Percentiles rank a stretch among this genome's conserved stretches.
These are phyloP conservation scores for Cordyceps farinosa DNA, from an alignment of 2,329 filamentous ascomycete species.

Conservation along the genomic window DNA sequence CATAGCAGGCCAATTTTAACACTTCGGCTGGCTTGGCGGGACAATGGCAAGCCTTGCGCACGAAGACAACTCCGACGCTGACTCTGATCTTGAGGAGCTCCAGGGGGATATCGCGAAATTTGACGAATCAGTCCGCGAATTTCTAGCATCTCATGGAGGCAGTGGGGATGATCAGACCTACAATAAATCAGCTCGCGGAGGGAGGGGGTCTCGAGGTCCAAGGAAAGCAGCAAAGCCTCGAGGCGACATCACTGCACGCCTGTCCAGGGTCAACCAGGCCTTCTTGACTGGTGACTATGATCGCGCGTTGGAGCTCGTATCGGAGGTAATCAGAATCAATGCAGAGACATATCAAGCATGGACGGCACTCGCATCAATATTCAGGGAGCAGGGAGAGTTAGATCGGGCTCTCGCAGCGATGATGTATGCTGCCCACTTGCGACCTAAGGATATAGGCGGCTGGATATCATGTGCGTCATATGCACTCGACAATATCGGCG, in stretches of 20 bases:
- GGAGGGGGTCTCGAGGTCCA: constrained; percentile 41
- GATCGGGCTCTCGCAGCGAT: constrained; percentile 57
- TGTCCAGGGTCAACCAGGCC: constrained; percentile 64
- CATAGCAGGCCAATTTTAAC: background rate
- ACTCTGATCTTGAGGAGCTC: constrained; percentile 44
- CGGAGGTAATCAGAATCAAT: constrained; percentile 65
- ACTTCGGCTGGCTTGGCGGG: background rate
- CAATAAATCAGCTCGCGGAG: constrained; percentile 23
- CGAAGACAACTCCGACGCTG: constrained; percentile 36
- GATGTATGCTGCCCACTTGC: constrained; percentile 59
- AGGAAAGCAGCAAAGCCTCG: constrained; percentile 64
- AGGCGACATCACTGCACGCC: constrained; percentile 65
- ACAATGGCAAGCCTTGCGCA: background rate
- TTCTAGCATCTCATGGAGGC: constrained; percentile 37
- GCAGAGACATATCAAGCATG: constrained; percentile 64
- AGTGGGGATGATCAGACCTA: constrained; percentile 20
- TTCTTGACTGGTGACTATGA: constrained; percentile 62
- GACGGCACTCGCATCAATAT: constrained; percentile 59
- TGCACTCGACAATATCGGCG: constrained; percentile 47
- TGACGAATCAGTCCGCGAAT: constrained; percentile 40
- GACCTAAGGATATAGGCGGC: constrained; percentile 55
- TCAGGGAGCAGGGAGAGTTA: constrained; percentile 55
- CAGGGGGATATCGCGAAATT: constrained; percentile 42
- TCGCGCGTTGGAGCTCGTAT: constrained; percentile 54
- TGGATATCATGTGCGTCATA: constrained; percentile 60